These are phyloP conservation scores for Plectranthus barbatus DNA, from an alignment of 257 asterid genomes.

Conservation along the genomic window DNA sequence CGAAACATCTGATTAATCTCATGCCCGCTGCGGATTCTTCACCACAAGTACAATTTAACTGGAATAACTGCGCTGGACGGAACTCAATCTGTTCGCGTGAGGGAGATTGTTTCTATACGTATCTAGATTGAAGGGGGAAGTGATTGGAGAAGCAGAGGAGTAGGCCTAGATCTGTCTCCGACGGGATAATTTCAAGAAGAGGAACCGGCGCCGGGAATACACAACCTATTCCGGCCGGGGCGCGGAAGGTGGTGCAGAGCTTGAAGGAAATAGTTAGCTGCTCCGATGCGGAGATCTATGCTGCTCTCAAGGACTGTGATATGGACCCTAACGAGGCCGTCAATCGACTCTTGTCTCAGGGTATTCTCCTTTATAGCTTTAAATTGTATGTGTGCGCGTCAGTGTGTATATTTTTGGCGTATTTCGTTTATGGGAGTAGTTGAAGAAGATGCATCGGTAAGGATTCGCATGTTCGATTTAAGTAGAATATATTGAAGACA, in stretches of 20 bases:
- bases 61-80: neutral
- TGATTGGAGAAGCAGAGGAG: constrained; percentile 16
- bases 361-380: constrained; percentile 31
- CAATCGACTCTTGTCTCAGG: constrained; percentile 73
- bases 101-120: neutral
- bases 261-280: constrained; percentile 82
- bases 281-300: constrained; percentile 90
- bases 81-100: constrained; percentile 3
- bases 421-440: neutral
- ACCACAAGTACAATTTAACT: constrained; percentile 5
- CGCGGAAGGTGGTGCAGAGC: constrained; percentile 73
- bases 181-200: constrained; percentile 31
- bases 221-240: constrained; percentile 57
- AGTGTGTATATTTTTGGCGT: neutral
- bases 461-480: constrained; percentile 2
- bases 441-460: neutral
- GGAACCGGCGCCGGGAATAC: constrained; percentile 31
- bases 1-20: constrained; percentile 22
- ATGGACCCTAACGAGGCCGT: constrained; percentile 97
- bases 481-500: neutral
- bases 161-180: constrained; percentile 26
- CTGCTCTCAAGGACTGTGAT: constrained; percentile 80
- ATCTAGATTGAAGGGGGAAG: no score
- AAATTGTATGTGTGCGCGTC: neutral
- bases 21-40: constrained; percentile 8